Evolutionary conservation across 495 filamentous ascomycete genomes (phyloP).

Genomic region (Tuber umbilicatum): DNA sequence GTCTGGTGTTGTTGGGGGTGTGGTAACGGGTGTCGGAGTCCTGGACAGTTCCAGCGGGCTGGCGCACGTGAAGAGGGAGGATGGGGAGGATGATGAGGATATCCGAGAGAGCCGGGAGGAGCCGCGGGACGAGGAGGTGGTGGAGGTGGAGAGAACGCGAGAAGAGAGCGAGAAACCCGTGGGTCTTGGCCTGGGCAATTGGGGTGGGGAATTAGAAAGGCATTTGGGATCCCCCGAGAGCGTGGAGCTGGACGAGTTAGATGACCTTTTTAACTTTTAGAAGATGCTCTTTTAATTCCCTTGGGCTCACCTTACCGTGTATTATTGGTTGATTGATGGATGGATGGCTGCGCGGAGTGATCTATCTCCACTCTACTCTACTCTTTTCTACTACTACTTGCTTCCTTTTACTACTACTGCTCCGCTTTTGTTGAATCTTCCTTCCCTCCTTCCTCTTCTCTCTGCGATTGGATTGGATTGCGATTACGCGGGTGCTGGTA

Average conservation of each 20-base stretch:
- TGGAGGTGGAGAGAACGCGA: slow-evolving; percentile 29
- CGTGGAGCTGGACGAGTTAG: slow-evolving; percentile 85
- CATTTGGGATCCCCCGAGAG: slow-evolving; percentile 77
- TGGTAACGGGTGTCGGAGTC: slow-evolving; percentile 40
- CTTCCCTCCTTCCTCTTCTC: not conserved
- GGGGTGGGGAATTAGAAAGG: slow-evolving; percentile 53
- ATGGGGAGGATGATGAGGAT: slow-evolving; percentile 11
- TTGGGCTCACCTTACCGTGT: not conserved
- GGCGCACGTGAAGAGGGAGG: slow-evolving; percentile 13
- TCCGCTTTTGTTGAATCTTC: not conserved
- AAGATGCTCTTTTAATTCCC: not conserved
- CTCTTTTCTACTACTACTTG: not conserved
- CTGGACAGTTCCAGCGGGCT: slow-evolving; percentile 31
- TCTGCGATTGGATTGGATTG: not conserved
- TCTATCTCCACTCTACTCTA: not conserved
- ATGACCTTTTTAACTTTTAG: slow-evolving; percentile 73
- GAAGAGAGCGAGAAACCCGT: slow-evolving; percentile 39
- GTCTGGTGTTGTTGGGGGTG: slow-evolving; percentile 6
- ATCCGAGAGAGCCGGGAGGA: slow-evolving; percentile 5
- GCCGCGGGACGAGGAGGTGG: slow-evolving; percentile 21
- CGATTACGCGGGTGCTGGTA: not conserved
- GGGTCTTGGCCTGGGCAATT: slow-evolving; percentile 48
- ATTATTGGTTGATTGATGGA: not conserved
- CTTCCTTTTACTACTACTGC: not conserved
- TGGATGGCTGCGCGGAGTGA: not conserved